Evolutionary conservation across 306 rosid genomes (phyloP).

Genomic region (Canavalia ensiformis): DNA sequence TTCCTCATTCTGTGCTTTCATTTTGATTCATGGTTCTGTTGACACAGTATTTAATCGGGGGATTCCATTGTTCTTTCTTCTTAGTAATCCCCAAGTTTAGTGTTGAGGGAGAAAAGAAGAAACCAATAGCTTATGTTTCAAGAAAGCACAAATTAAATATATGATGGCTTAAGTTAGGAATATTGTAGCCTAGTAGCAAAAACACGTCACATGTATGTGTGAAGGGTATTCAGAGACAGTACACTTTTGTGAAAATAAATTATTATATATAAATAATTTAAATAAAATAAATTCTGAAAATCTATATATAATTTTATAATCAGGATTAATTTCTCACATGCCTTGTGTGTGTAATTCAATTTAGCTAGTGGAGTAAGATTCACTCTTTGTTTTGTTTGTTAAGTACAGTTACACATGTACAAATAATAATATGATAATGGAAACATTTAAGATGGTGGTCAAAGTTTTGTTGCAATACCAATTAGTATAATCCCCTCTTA

Average conservation of each 20-base stretch:
- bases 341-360: neutral
- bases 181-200: neutral
- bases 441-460: neutral
- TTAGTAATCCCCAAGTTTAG: conserved; percentile 6
- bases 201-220: neutral
- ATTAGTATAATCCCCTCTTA: neutral
- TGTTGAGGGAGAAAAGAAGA: neutral
- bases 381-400: neutral
- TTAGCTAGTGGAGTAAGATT: neutral
- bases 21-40: conserved; percentile 13
- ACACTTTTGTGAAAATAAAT: too few species aligned
- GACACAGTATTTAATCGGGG: neutral
- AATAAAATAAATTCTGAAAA: too few species aligned
- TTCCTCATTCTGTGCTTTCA: neutral
- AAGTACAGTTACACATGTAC: neutral
- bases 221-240: too few species aligned
- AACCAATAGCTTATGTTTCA: conserved; percentile 23
- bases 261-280: too few species aligned
- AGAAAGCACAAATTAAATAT: neutral
- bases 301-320: too few species aligned
- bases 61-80: conserved; percentile 36
- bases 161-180: conserved; percentile 5
- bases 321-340: too few species aligned
- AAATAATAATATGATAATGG: neutral
- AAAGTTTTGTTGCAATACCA: neutral